Evolutionary conservation across 768 basidiomycete species (phyloP).

Genomic region (Agaricus sinodeliciosus): DNA sequence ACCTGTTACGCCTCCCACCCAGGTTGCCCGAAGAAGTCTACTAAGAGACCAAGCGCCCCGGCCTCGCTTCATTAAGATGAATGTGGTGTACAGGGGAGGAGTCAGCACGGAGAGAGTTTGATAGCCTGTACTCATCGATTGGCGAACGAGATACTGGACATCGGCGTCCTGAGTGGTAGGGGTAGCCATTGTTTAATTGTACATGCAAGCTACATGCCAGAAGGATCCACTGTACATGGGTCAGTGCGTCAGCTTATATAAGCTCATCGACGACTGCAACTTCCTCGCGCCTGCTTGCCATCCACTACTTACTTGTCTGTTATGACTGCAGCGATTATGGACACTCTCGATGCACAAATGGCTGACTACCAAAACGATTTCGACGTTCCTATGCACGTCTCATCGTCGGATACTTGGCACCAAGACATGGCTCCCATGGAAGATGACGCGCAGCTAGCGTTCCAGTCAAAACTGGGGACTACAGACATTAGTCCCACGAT

Average conservation of each 20-base stretch:
- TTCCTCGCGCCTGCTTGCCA: not conserved
- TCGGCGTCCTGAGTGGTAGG: constrained; percentile 41
- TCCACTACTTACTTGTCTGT: constrained; percentile 1
- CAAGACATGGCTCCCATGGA: constrained; percentile 15
- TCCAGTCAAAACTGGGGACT: not conserved
- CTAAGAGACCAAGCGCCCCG: constrained; percentile 51
- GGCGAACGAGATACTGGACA: constrained; percentile 59
- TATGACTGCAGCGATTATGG: constrained; percentile 12
- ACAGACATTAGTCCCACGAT: constrained; percentile 6
- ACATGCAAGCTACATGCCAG: not conserved
- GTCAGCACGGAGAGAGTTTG: constrained; percentile 56
- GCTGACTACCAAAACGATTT: constrained; percentile 13
- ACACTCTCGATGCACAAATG: constrained; percentile 14
- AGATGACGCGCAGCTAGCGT: constrained; percentile 9
- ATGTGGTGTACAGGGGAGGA: constrained; percentile 54
- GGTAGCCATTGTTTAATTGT: constrained; percentile 4
- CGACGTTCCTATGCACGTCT: constrained; percentile 14
- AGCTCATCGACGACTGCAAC: not conserved
- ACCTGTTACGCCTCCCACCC: constrained; percentile 65
- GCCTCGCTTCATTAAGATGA: constrained; percentile 48
- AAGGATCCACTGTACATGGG: not conserved
- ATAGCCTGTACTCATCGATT: constrained; percentile 61
- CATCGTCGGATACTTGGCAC: constrained; percentile 14
- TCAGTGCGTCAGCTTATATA: constrained; percentile 12
- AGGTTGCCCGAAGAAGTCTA: constrained; percentile 61